A percentile compares a stretch with the other conserved stretches of the same genome.
These are phyloP conservation scores for Dentipellis fragilis DNA, from an alignment of 768 basidiomycete species.

Conservation along the genomic window DNA sequence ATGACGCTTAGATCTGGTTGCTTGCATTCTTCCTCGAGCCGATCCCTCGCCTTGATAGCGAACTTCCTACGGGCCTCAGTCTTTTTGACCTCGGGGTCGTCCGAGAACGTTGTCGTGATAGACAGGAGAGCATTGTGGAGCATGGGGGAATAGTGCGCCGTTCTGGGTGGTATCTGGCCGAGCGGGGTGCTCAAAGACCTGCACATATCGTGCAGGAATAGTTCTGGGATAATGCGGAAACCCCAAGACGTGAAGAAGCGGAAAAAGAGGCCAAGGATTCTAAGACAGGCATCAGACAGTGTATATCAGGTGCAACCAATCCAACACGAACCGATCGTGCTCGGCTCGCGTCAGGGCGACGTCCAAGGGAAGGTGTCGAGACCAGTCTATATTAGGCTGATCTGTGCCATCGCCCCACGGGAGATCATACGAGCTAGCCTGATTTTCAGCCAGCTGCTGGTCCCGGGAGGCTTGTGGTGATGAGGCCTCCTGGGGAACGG, in stretches of 20 bases:
- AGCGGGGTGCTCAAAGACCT: slow-evolving; percentile 22
- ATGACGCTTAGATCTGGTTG: slow-evolving; percentile 31
- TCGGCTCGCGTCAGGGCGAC: slow-evolving; percentile 20
- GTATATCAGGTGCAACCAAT: not conserved
- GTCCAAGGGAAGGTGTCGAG: slow-evolving; percentile 20
- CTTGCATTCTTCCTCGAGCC: slow-evolving; percentile 29
- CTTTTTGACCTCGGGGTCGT: slow-evolving; percentile 24
- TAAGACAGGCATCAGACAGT: slow-evolving; percentile 5
- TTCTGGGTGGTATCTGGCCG: slow-evolving; percentile 24
- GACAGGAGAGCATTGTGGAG: slow-evolving; percentile 57
- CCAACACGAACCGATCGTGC: slow-evolving; percentile 18
- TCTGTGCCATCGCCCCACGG: not conserved
- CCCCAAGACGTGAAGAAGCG: slow-evolving; percentile 30
- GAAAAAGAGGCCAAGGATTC: slow-evolving; percentile 29
- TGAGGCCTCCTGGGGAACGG: not conserved
- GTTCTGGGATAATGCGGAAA: slow-evolving; percentile 28
- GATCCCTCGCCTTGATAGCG: slow-evolving; percentile 28
- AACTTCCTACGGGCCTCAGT: slow-evolving; percentile 21
- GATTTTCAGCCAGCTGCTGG: not conserved
- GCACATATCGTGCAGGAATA: slow-evolving; percentile 34
- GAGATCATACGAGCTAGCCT: not conserved
- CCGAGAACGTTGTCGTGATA: slow-evolving; percentile 28
- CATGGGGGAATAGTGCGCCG: slow-evolving; percentile 61
- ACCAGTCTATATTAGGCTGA: slow-evolving; percentile 18
- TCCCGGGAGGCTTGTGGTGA: not conserved